These are phyloP conservation scores for Agrocybe pediades DNA, from an alignment of 768 basidiomycete species.

Conservation along the genomic window DNA sequence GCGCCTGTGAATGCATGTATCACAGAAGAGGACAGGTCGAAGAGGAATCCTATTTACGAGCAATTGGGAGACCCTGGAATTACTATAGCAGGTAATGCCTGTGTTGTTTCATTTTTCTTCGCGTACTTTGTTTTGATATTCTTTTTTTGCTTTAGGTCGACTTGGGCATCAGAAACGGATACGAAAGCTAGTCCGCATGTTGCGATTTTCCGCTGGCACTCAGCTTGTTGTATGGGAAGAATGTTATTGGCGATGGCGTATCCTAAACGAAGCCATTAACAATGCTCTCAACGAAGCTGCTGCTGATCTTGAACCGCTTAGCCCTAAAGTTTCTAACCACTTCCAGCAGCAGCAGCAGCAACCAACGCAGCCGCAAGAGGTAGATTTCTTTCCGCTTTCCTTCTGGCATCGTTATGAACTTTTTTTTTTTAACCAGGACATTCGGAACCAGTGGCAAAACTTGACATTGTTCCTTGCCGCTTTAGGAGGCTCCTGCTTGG, in stretches of 20 bases:
- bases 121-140: background rate
- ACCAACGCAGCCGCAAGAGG: too few relatives aligned
- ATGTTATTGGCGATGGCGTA: conserved; percentile 75
- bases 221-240: conserved; percentile 84
- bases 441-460: conserved; percentile 84
- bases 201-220: conserved; percentile 64
- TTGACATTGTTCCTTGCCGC: conserved; percentile 77
- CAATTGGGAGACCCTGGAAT: conserved; percentile 78
- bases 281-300: conserved; percentile 33
- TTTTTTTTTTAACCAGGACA: conserved; percentile 53
- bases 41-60: conserved; percentile 75
- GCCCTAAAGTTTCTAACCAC: conserved; percentile 20
- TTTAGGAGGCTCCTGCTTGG: conserved; percentile 65
- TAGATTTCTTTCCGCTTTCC: too few relatives aligned
- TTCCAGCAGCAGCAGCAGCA: conserved; percentile 31
- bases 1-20: conserved; percentile 52
- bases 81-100: conserved; percentile 61
- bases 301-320: conserved; percentile 28
- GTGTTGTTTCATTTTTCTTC: background rate
- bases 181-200: conserved; percentile 65
- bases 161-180: conserved; percentile 80
- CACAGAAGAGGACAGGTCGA: conserved; percentile 63
- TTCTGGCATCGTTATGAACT: too few relatives aligned
- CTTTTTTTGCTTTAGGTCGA: conserved; percentile 49
- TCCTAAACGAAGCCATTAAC: conserved; percentile 60